Conservation (phyloP, 2,329 filamentous ascomycete species). For the Aspergillus sp. region DNA sequence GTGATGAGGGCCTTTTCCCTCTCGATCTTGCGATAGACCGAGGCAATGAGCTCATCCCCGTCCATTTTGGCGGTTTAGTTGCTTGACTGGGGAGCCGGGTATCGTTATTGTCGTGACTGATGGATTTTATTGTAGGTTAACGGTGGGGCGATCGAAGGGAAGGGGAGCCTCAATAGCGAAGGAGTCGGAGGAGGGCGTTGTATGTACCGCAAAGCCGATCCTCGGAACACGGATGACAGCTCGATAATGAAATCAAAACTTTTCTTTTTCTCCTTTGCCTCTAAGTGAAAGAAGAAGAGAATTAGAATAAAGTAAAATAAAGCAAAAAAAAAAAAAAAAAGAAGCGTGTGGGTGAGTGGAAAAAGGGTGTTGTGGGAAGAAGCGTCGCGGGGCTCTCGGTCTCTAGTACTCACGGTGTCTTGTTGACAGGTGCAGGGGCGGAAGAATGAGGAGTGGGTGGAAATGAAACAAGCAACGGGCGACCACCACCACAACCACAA, state of each 20-base stretch:
- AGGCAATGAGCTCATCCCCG: conserved; percentile 59
- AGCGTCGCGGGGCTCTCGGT: conserved; percentile 15
- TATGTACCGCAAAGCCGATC: too few relatives aligned
- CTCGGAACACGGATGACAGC: conserved; percentile 1
- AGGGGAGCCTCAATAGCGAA: conserved; percentile 2
- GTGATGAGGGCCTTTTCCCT: conserved; percentile 92
- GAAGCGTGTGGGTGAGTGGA: not conserved
- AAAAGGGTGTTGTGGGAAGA: conserved; percentile 5
- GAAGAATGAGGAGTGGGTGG: not conserved
- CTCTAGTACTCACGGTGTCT: conserved; percentile 1
- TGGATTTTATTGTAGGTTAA: not conserved
- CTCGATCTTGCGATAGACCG: conserved; percentile 95
- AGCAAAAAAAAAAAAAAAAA: not conserved
- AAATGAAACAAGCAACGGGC: not conserved
- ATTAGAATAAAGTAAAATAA: too few relatives aligned
- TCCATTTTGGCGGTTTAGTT: conserved; percentile 42
- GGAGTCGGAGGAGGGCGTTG: not conserved
- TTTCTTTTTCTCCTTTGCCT: not conserved
- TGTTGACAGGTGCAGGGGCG: conserved; percentile 16
- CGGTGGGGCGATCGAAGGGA: conserved; percentile 4
- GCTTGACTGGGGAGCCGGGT: conserved; percentile 18
- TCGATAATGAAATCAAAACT: conserved; percentile 1
- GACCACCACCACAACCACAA: not conserved
- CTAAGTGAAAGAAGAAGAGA: not conserved
- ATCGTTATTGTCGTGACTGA: not conserved